phyloP scores from a whole-genome alignment of 2,329 filamentous ascomycete species.

The Talaromyces pinophilus region DNA sequence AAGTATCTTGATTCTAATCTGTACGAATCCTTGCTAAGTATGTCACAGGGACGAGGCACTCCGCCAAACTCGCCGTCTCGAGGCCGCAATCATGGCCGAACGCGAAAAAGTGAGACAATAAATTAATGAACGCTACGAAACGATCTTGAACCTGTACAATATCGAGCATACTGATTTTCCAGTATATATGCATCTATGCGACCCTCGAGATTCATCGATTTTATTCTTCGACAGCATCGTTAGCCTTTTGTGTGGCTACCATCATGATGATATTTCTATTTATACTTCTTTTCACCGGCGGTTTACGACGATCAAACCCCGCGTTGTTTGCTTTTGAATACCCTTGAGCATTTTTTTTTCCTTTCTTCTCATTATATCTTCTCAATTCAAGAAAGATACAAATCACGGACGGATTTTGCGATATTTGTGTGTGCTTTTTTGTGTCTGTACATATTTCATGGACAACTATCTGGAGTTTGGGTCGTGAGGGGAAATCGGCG shows the following conservation, averaged over 20 bases:
- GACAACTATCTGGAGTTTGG: conserved; percentile 3
- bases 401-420: background rate
- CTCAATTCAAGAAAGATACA: background rate
- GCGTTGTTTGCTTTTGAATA: conserved; percentile 14
- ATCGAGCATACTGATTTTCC: background rate
- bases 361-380: background rate
- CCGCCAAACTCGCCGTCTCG: conserved; percentile 68
- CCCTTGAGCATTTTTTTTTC: conserved; percentile 14
- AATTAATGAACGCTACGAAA: conserved; percentile 18
- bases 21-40: conserved; percentile 5
- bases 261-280: background rate
- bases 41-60: conserved; percentile 67
- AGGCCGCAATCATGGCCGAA: conserved; percentile 67
- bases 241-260: background rate
- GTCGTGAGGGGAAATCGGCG: background rate
- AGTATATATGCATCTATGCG: conserved; percentile 4
- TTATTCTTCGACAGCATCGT: conserved; percentile 1
- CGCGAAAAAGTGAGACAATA: conserved; percentile 57
- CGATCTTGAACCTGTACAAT: conserved; percentile 19
- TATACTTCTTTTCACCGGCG: conserved; percentile 4
- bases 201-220: conserved; percentile 2
- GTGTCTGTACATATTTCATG: conserved; percentile 18
- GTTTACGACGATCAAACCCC: background rate
- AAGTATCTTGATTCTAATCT: conserved; percentile 24
- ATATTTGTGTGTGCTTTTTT: background rate